Conservation (phyloP, 768 basidiomycete genomes). For the Macrolepiota fuliginosa region DNA sequence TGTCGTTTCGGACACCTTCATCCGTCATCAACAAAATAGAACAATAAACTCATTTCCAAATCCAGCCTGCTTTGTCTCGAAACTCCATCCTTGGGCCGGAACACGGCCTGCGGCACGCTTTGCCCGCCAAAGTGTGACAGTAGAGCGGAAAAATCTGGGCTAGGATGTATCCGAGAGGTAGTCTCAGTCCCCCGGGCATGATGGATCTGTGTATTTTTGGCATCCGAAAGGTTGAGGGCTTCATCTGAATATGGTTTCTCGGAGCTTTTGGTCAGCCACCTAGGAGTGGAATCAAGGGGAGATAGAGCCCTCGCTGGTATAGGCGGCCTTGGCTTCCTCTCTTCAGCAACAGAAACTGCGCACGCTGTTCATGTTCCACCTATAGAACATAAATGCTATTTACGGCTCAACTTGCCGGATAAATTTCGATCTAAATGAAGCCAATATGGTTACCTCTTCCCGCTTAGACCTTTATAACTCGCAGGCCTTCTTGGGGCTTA, state of each 20-base stretch:
- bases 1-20: constrained; percentile 7
- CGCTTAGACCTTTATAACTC: not conserved
- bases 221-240: constrained; percentile 1
- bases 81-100: not conserved
- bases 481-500: not conserved
- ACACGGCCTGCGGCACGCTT: not conserved
- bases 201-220: constrained; percentile 14
- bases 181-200: constrained; percentile 7
- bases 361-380: not conserved
- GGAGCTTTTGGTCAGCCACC: constrained; percentile 4
- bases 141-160: not conserved
- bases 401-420: not conserved
- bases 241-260: constrained; percentile 3
- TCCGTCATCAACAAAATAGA: constrained; percentile 9
- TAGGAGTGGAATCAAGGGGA: constrained; percentile 3
- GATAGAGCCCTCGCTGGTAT: constrained; percentile 1
- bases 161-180: not conserved
- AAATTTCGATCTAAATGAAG: constrained; percentile 2
- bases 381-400: not conserved
- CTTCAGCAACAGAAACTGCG: not conserved
- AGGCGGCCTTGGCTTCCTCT: not conserved
- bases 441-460: not conserved
- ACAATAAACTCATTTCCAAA: constrained; percentile 8
- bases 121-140: constrained; percentile 12
- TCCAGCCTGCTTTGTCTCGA: not conserved